phyloP scores from a whole-genome alignment of 306 rosid species.

The Glycyrrhiza uralensis region DNA sequence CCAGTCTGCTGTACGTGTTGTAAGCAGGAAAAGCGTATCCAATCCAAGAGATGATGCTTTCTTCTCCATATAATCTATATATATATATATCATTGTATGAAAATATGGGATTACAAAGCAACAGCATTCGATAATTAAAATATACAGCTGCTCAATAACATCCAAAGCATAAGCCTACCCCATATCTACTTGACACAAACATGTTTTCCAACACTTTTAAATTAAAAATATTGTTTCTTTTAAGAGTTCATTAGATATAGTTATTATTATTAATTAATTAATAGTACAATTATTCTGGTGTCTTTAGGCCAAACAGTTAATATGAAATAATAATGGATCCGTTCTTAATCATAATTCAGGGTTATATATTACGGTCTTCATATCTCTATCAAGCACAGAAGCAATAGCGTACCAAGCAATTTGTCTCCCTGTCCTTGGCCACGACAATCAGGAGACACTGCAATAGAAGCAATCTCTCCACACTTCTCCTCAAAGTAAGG shows the following conservation, averaged over 20 bases:
- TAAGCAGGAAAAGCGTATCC: slow-evolving; percentile 79
- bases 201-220: background rate
- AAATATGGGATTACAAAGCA: background rate
- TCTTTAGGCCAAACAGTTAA: background rate
- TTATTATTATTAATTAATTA: background rate
- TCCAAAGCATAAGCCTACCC: slow-evolving; percentile 4
- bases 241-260: background rate
- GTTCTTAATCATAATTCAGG: background rate
- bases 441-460: slow-evolving; percentile 90
- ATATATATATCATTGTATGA: slow-evolving; percentile 14
- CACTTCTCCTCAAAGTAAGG: slow-evolving; percentile 78
- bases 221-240: background rate
- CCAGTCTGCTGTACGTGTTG: slow-evolving; percentile 97
- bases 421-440: slow-evolving; percentile 98
- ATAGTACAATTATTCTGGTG: background rate
- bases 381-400: slow-evolving; percentile 15
- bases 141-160: background rate
- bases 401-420: slow-evolving; percentile 74
- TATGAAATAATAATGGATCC: background rate
- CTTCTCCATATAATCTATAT: slow-evolving; percentile 81
- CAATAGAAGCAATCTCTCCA: slow-evolving; percentile 94
- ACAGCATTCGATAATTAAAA: background rate
- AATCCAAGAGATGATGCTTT: slow-evolving; percentile 75
- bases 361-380: background rate
- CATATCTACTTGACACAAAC: slow-evolving; percentile 6